Evolutionary conservation across 2,329 filamentous ascomycete genomes (phyloP).

Genomic region (Parastagonospora avenae): DNA sequence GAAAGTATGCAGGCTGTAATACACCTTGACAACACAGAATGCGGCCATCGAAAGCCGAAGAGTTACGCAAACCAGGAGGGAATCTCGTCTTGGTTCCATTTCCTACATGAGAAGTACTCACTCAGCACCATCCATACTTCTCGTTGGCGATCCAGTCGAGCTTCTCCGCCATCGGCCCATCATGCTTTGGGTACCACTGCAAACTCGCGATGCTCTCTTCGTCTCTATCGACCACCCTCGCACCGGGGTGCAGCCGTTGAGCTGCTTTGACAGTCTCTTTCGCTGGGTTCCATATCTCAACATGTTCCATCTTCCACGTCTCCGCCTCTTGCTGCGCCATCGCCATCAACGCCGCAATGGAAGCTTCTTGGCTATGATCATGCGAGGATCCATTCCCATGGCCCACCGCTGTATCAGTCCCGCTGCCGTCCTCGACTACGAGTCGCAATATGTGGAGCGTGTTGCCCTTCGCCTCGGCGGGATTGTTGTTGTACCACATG

Average conservation of each 20-base stretch:
- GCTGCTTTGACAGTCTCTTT: conserved; percentile 53
- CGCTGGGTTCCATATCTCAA: conserved; percentile 85
- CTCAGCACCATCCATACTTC: conserved; percentile 77
- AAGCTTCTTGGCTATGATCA: conserved; percentile 32
- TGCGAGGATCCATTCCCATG: conserved; percentile 24
- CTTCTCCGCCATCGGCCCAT: conserved; percentile 52
- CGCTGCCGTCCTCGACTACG: conserved; percentile 64
- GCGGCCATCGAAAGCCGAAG: too few relatives aligned
- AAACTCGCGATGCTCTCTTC: conserved; percentile 72
- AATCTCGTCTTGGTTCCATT: background rate
- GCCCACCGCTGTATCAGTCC: conserved; percentile 21
- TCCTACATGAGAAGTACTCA: background rate
- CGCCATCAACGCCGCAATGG: conserved; percentile 67
- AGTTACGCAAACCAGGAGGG: background rate
- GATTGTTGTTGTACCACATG: conserved; percentile 64
- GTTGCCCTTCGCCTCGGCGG: conserved; percentile 63
- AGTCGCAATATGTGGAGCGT: conserved; percentile 72
- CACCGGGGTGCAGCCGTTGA: conserved; percentile 52
- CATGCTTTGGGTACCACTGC: conserved; percentile 65
- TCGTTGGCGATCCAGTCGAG: conserved; percentile 77
- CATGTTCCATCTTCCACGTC: conserved; percentile 70
- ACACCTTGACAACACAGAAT: too few relatives aligned
- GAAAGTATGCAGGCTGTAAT: too few relatives aligned
- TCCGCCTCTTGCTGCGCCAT: conserved; percentile 73
- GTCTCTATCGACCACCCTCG: conserved; percentile 63